phyloP scores from a whole-genome alignment of 2,329 filamentous ascomycete species.

The Talaromyces funiculosus region DNA sequence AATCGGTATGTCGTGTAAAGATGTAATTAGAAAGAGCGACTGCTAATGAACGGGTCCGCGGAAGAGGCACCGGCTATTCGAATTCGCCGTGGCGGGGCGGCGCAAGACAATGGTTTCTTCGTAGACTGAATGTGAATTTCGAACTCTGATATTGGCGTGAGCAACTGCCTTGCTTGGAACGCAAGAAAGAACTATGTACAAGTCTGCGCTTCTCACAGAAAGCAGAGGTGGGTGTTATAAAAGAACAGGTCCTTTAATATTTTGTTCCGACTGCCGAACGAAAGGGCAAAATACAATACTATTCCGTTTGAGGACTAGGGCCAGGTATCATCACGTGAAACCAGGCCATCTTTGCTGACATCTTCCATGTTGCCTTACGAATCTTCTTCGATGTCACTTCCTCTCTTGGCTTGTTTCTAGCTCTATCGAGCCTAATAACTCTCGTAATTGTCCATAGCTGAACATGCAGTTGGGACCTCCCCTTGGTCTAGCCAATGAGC shows the following conservation, averaged over 20 bases:
- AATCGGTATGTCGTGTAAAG: background rate
- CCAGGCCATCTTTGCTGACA: background rate
- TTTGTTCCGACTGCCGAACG: background rate
- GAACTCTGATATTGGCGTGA: background rate
- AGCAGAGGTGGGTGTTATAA: background rate
- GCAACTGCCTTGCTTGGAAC: background rate
- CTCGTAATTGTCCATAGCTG: background rate
- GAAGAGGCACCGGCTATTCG: constrained; percentile 1
- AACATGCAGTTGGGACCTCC: background rate
- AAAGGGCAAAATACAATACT: background rate
- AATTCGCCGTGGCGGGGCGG: background rate
- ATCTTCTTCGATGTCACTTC: background rate
- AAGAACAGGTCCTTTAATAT: background rate
- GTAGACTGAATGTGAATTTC: background rate
- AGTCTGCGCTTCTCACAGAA: background rate
- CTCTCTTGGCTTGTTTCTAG: background rate
- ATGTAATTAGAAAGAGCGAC: background rate
- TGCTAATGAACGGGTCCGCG: background rate
- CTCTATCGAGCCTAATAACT: background rate
- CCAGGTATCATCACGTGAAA: background rate
- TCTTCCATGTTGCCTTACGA: background rate
- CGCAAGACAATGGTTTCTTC: no score
- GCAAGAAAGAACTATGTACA: background rate
- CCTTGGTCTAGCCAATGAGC: background rate
- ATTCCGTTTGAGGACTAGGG: background rate